Percentiles rank a stretch among this genome's conserved stretches.
These are phyloP conservation scores for Boletus bicolor DNA, from an alignment of 768 basidiomycete genomes.

Conservation along the genomic window DNA sequence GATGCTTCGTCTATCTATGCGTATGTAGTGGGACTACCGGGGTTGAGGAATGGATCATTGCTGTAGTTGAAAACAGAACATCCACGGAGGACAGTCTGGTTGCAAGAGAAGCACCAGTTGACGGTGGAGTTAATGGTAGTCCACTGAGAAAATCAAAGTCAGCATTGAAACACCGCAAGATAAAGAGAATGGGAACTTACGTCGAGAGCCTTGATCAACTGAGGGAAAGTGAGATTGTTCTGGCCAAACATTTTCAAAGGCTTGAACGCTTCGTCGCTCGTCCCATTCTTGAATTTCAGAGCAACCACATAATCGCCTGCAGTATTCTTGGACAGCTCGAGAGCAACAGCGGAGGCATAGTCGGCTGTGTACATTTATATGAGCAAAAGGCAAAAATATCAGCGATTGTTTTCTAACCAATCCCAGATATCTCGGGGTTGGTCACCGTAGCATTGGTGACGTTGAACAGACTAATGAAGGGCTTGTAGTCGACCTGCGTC, in stretches of 20 bases:
- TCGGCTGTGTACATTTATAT: conserved; percentile 47
- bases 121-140: conserved; percentile 30
- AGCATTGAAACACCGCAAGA: background rate
- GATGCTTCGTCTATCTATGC: background rate
- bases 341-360: conserved; percentile 66
- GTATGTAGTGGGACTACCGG: conserved; percentile 22
- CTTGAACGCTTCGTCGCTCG: conserved; percentile 47
- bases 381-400: background rate
- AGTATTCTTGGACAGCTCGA: conserved; percentile 62
- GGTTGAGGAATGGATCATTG: conserved; percentile 27
- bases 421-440: conserved; percentile 58
- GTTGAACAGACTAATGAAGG: conserved; percentile 83
- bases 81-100: conserved; percentile 31
- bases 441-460: conserved; percentile 61
- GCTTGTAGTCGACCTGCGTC: conserved; percentile 80
- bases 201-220: conserved; percentile 16
- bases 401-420: conserved; percentile 47
- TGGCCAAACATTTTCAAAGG: conserved; percentile 66
- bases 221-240: conserved; percentile 21
- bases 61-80: conserved; percentile 32
- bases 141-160: conserved; percentile 12
- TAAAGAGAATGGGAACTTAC: conserved; percentile 5
- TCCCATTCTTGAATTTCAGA: conserved; percentile 83
- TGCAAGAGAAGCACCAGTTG: conserved; percentile 35
- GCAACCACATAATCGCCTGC: conserved; percentile 72